phyloP scores from a whole-genome alignment of 2,329 filamentous ascomycete genomes.

The Microdochium bolleyi region DNA sequence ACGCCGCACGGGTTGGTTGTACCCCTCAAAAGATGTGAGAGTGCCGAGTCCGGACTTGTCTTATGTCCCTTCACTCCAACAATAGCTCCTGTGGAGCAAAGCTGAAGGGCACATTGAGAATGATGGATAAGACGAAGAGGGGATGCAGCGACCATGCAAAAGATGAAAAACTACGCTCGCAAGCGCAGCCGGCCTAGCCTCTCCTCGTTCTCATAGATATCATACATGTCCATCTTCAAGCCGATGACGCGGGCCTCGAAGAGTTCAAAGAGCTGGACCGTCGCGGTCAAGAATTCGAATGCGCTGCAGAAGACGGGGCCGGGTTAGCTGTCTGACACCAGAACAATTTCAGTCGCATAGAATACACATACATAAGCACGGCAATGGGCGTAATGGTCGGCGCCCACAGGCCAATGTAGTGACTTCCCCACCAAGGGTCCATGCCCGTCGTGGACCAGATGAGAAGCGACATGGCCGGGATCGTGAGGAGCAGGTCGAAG shows the following conservation, averaged over 20 bases:
- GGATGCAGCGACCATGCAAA: neutral
- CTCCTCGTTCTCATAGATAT: constrained; percentile 16
- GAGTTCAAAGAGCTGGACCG: constrained; percentile 16
- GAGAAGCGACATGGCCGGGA: constrained; percentile 13
- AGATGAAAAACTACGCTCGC: neutral
- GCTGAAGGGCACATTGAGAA: too few species aligned
- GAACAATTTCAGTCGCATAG: neutral
- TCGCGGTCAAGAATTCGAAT: constrained; percentile 13
- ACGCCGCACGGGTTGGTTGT: too few species aligned
- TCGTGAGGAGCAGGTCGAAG: constrained; percentile 13
- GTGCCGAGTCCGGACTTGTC: too few species aligned
- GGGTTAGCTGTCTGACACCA: neutral
- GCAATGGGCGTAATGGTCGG: constrained; percentile 16
- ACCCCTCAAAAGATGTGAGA: too few species aligned
- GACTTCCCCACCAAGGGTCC: constrained; percentile 17
- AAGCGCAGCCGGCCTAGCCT: constrained; percentile 10
- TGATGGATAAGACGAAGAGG: too few species aligned
- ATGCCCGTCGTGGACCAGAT: constrained; percentile 17
- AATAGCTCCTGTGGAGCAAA: too few species aligned
- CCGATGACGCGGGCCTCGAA: constrained; percentile 18
- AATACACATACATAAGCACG: constrained; percentile 12
- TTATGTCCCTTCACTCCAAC: too few species aligned
- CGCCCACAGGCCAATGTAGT: constrained; percentile 15
- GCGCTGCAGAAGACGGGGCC: constrained; percentile 5
- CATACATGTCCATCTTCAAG: constrained; percentile 14